phyloP scores from a whole-genome alignment of 2,329 filamentous ascomycete genomes.

The Rutstroemia sp. region DNA sequence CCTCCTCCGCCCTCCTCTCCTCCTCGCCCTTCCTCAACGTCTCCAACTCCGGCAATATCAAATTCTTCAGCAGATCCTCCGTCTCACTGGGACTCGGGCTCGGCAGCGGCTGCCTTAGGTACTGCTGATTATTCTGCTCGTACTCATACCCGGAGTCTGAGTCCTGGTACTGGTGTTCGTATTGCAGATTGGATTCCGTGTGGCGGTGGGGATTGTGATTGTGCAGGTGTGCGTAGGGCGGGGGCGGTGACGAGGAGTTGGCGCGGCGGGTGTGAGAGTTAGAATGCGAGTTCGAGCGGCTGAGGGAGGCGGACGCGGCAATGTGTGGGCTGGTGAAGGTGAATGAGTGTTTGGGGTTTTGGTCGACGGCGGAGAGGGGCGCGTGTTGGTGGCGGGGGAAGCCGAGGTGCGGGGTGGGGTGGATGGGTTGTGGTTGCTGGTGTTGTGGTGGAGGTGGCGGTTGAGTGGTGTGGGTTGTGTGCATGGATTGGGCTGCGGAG shows the following conservation, averaged over 20 bases:
- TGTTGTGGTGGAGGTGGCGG: background rate
- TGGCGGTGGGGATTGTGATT: background rate
- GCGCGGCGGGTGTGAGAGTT: background rate
- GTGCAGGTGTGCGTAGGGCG: background rate
- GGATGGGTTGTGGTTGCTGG: background rate
- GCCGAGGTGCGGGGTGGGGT: background rate
- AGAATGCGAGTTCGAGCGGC: background rate
- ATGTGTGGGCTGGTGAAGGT: background rate
- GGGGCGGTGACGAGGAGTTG: background rate
- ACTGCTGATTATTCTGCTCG: background rate
- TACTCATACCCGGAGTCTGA: background rate
- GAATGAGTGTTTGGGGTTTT: slow-evolving; percentile 8
- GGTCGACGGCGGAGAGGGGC: background rate
- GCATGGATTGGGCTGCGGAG: background rate
- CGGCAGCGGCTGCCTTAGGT: background rate
- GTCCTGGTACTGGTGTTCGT: background rate
- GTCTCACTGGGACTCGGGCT: slow-evolving; percentile 1
- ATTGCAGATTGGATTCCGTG: background rate
- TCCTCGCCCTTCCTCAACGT: slow-evolving; percentile 1
- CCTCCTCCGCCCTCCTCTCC: slow-evolving; percentile 1
- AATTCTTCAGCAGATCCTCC: slow-evolving; percentile 2
- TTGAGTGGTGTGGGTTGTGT: background rate
- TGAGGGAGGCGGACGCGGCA: background rate
- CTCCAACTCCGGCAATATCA: slow-evolving; percentile 5
- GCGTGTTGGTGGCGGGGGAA: background rate